A percentile compares a stretch with the other conserved stretches of the same genome.
These are phyloP conservation scores for Blastomyces emzantsi DNA, from an alignment of 2,329 filamentous ascomycete genomes.

Conservation along the genomic window DNA sequence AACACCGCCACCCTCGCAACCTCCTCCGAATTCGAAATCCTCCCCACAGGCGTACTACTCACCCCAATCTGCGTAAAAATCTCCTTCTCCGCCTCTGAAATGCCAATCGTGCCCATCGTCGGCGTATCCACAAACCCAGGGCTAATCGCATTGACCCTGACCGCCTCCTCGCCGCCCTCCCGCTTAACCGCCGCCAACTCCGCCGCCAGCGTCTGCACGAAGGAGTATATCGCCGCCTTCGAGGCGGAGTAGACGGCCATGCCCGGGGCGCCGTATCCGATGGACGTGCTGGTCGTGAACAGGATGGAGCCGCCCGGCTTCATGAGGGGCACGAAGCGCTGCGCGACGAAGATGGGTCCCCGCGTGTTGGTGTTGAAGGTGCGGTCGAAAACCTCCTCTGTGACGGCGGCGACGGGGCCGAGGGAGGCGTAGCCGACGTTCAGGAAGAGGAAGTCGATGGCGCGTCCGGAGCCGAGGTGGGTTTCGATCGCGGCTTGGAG, in stretches of 20 bases:
- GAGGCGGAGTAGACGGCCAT: conserved; percentile 16
- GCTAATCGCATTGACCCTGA: conserved; percentile 14
- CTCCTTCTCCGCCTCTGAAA: conserved; percentile 6
- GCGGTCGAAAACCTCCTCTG: conserved; percentile 10
- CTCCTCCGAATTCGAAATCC: conserved; percentile 13
- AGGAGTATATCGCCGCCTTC: conserved; percentile 14
- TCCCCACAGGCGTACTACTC: conserved; percentile 11
- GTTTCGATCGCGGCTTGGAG: conserved; percentile 7
- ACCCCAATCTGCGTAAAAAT: conserved; percentile 7
- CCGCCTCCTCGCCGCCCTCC: conserved; percentile 8
- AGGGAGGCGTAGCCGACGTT: conserved; percentile 12
- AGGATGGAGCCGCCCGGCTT: conserved; percentile 13
- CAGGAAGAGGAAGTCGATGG: conserved; percentile 15
- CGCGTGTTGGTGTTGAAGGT: conserved; percentile 15
- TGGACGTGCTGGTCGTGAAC: conserved; percentile 14
- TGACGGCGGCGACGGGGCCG: conserved; percentile 3
- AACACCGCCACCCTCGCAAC: conserved; percentile 14
- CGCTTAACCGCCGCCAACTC: conserved; percentile 6
- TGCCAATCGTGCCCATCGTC: conserved; percentile 9
- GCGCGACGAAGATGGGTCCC: conserved; percentile 12
- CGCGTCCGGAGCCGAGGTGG: conserved; percentile 4
- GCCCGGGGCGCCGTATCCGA: conserved; percentile 9
- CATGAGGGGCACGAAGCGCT: conserved; percentile 10
- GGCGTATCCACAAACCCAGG: conserved; percentile 15
- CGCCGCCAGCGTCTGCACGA: conserved; percentile 13